Base-by-base conservation (phyloP, 306 rosid species). In the Parietaria judaica region DNA sequence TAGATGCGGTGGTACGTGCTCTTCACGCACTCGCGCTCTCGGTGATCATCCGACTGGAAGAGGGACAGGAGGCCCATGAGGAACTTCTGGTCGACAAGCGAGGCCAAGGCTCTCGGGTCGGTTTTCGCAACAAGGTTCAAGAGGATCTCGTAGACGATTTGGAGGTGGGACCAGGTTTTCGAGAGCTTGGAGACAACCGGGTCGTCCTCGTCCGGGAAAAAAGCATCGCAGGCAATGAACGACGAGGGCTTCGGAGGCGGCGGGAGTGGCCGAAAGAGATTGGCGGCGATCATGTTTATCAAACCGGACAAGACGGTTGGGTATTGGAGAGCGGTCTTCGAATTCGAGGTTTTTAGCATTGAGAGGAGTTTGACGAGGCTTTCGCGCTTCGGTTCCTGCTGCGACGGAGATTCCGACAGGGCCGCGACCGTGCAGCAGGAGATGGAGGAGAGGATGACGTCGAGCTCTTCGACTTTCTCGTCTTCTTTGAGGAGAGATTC, bases 241-340 rank as follows among this genome's bases (percentile, higher is more conserved):
- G 61, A 57, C 1, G 36, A 48, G 41, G 72, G 51, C 45, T 66
- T 76, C 39, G 80, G 62, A 52, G 88, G 86, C 9, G 89, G 90
- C 71, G 96, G 95, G 63, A 91, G 95, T 50, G 96, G 82, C 60
- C 88, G 74, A 14, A 88, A 85, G 44, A 91, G 79, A 66, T 81
- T 80, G 63, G 54, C 58, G 1, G 86, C 71, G 46, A 88, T 65
- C 86, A 85, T 85, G 23, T 80, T 61, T 54, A 79, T 63, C 36
- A 91, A 67, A 68, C 89, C 78, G 4, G 64, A 69, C 16, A 85
- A 16, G 47, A 79, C 56, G 51, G 31, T 23, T 23, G 56, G 71
- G 2, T 45, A 69, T 14, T 67, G 35, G 3, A 14, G 43, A 8
- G 7, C 62, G 4, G 79, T 68, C 64, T 79, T 78, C 57, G 31